Evolutionary conservation across 1,139 yeast species (phyloP), one percentile per base, ranked within the genome.

Genomic region (Magnusiomyces suaveolens): DNA sequence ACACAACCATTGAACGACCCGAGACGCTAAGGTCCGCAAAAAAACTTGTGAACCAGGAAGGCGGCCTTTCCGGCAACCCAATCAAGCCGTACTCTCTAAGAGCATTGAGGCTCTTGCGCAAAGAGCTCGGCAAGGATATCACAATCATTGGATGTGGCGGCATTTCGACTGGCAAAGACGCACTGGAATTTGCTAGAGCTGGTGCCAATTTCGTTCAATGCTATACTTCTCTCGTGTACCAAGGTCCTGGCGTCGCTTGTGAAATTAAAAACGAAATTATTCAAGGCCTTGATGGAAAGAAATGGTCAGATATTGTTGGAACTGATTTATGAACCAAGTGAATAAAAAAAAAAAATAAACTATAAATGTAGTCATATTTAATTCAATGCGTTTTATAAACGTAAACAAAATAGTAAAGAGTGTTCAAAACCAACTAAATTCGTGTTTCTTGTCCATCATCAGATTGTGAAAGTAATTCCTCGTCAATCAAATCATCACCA

Each of bases 81-180:
- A 76, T 90, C 57, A 90, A 90, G 69, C 92, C 90, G 47, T 75
- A 80, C 57, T 76, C 96, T 1, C 73, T 90, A 57, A 72, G 79
- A 60, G 95, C 96, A 0, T 75, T 90, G 63, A 77, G 75, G 59
- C 71, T 79, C 1, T 80, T 92, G 62, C 80, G 90, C 56, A 83
- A 85, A 65, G 77, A 86, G 66, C 80, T 95, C 50, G 87, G 88
- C 63, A 87, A 81, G 59, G 74, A 79, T 53, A 71, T 89, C 59
- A 87, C 89, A 0, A 76, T 90, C 51, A 79, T 90, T 60, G 98
- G 97, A 26, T 89, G 97, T 70, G 98, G 98, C 54, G 98, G 98
- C 59, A 88, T 90, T 62, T 75, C 86, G 29, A 72, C 75, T 43
- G 97, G 96, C 56, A 76, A 81, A 62, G 97, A 90, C 67, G 97